Evolutionary conservation across 306 rosid species (phyloP), one percentile per base, ranked within the genome.

Genomic region (Rubus parviflorus): DNA sequence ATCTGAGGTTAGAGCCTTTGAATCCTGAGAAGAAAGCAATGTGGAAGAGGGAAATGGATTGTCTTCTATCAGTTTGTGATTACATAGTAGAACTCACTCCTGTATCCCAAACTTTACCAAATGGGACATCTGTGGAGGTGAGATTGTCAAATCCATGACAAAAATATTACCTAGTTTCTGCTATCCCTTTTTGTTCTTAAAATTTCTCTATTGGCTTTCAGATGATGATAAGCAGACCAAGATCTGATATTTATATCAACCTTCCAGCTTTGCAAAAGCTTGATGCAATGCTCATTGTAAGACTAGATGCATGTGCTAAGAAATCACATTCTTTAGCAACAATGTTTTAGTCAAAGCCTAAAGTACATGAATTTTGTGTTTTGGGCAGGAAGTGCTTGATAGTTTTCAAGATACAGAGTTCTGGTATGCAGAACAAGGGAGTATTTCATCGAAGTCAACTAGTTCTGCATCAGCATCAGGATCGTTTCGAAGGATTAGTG

Each of bases 11-110:
- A 79, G 96, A 88, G 85, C 98, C 99, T 22, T 70, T 92, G 77
- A 87, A 90, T 49, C 81, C 87, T 17, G 97, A 92, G 87, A 96
- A 96, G 87, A 96, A 91, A 80, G 94, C 91, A 22, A 81, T 91
- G 93, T 96, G 99, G 99, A 96, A 84, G 83, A 91, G 98, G 81
- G 99, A 96, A 85, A 92, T 89, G 98, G 81, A 76, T 61, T 96
- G 99, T 64, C 93, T 96, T 62, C 71, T 96, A 74, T 96, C 98
- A 1, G 94, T 96, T 30, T 96, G 99, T 83, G 99, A 92, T 76
- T 84, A 87, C 90, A 92, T 96, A n/a, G 94, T 96, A 67, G 99
- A 92, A 65, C 87, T 96, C 66, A 84, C 90, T 61, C 95, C 98
- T 80, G 81, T 85, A 58, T 83, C 89, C 76, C 96, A 87, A 69